Evolutionary conservation across 352 stramenopile species (phyloP), one percentile per base, ranked within the genome.

Genomic region (Globisporangium nodosum): DNA sequence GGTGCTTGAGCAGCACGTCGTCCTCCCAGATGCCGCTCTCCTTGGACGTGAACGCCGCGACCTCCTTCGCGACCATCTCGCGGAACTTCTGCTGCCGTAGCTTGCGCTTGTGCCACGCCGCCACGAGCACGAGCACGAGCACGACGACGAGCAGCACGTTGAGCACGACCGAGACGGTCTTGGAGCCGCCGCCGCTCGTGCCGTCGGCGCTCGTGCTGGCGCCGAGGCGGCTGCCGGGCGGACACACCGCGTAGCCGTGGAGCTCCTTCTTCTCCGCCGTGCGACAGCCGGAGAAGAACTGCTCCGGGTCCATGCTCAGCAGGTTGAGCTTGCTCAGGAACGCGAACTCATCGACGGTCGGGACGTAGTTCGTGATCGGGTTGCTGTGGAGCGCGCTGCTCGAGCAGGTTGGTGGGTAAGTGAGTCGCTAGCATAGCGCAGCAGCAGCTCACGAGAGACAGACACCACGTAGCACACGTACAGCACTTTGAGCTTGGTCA

Each of bases 21-120:
- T 53, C 47, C 7, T 60, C 43, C 54, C 54, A 60, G 33, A 60
- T 54, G 18, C 30, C 47, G 31, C 54, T 52, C 6, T 58, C 53
- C 6, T 13, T 13, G n/a, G 53, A 39, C 15, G 50, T 27, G 16
- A 51, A 39, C 39, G 49, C 39, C 16, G 53, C 39, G 50, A 55
- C 24, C 30, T 53, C 43, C 9, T 35, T 42, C 24, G 35, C 30
- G 13, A 49, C 30, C 33, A 60, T 24, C n/a, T 60, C 31, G 3
- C 46, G 42, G 12, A 60, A 20, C 5, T 53, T 40, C 27, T 43
- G 27, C 7, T 49, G 42, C 7, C 54, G 43, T 13, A 54, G 5
- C 33, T 60, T 60, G 31, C 54, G 54, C 47, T 60, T 60, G 54
- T 54, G 46, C 54, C 54, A 60, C 33, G 54, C 54, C 20, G 45